Evolutionary conservation across 2,329 filamentous ascomycete genomes (phyloP), one percentile per base, ranked within the genome.

Genomic region (Pseudogymnoascus sp.): DNA sequence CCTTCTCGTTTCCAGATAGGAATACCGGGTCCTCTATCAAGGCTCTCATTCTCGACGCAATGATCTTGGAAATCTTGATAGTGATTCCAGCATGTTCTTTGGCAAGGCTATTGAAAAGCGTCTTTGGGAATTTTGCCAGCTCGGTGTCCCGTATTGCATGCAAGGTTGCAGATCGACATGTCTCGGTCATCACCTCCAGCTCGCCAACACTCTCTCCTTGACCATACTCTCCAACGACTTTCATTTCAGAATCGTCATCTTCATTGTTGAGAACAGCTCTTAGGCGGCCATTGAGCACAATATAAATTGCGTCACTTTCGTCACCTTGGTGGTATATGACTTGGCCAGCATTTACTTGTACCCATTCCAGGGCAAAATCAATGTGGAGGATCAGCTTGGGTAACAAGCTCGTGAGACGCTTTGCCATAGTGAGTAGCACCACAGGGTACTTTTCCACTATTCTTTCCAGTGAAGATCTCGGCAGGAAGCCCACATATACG

Each of bases 11-110:
- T 7, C 80, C 79, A 59, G 84, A 79, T 37, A 86, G 80, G 34
- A 83, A 81, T 13, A 89, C 75, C 1, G 90, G 89, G 67, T 92
- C 87, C 66, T 97, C 90, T 18, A 97, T 83, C 37, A 96, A 75
- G 39, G 89, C 83, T 62, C 92, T 82, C 94, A 99, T 97, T 2
- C 94, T 85, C 34, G 92, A 91, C 0, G 94, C 94, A 67, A 99
- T 96, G 66, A 99, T 94, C 73, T 97, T 99, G 1, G 94, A 97
- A 26, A 99, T 95, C 73, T 97, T 96, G 72, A 99, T 97, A 0
- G 94, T 97, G 69, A 99, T 99, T 41, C 91, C 95, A 4, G 94
- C 94, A 69, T 99, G 94, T 69, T 99, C 94, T 70, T 96, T 88
- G 0, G 94, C 94, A 59, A 99, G 82, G 69, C 94, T 99, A 77